A percentile compares a stretch with the other conserved stretches of the same genome.
These are phyloP conservation scores for Tephrocybe sp. DNA, from an alignment of 768 basidiomycete species.

Conservation along the genomic window DNA sequence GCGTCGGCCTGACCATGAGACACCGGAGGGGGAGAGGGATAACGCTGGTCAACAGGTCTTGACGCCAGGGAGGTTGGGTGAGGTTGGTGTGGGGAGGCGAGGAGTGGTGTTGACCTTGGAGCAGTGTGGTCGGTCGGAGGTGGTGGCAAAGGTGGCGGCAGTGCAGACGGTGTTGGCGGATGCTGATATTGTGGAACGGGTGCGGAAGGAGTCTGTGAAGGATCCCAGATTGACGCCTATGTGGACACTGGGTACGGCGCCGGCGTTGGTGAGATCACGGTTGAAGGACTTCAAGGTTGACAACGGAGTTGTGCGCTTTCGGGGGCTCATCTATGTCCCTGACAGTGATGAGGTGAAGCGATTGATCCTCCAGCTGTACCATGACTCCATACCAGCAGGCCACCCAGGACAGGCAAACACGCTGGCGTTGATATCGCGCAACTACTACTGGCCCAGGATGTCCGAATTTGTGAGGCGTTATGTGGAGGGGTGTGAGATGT, in stretches of 20 bases:
- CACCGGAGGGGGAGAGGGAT: neutral
- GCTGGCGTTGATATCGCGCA: conserved; percentile 15
- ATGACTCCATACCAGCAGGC: conserved; percentile 11
- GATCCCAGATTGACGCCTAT: neutral
- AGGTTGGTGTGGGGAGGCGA: neutral
- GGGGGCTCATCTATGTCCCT: conserved; percentile 9
- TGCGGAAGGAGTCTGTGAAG: neutral
- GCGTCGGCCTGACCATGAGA: neutral
- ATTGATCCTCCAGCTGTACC: conserved; percentile 26
- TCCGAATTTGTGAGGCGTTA: conserved; percentile 18
- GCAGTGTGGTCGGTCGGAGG: too few species aligned
- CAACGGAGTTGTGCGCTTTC: conserved; percentile 11
- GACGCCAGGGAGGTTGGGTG: neutral
- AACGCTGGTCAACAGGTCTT: neutral
- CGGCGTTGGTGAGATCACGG: neutral
- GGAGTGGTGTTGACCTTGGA: neutral
- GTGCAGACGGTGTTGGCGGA: too few species aligned
- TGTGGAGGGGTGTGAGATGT: conserved; percentile 9
- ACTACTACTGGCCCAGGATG: conserved; percentile 24
- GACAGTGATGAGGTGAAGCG: neutral
- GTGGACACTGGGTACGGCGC: neutral
- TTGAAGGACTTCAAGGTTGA: conserved; percentile 5
- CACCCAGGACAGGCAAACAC: conserved; percentile 1
- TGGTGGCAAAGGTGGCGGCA: too few species aligned
- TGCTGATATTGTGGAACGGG: too few species aligned